Evolutionary conservation across 306 rosid genomes (phyloP), one percentile per base, ranked within the genome.

Genomic region (Notholithocarpus densiflorus): DNA sequence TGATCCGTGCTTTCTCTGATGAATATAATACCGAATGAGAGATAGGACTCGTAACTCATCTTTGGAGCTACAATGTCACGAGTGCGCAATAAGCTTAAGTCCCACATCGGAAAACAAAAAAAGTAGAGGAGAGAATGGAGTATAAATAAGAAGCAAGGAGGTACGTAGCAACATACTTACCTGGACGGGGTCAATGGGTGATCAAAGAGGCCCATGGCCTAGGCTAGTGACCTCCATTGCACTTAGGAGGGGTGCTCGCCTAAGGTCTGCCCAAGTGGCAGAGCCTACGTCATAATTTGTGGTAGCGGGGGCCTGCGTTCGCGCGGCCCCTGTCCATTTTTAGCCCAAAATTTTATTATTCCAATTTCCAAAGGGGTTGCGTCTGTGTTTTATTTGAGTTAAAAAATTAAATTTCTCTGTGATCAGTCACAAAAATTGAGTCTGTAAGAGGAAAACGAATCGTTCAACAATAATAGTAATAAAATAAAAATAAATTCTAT

Each of bases 281-380:
- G 97, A 83, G 79, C 91, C 88, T 80, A 89, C 87, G 88, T 90
- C 94, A 83, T 91, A 81, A 93, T 89, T 89, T 89, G 88, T 89
- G 83, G 54, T 8, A 70, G 78, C 3, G 86, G 94, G 96, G 96
- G 86, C 88, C 81, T 88, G 94, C 90, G 94, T 90, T 3, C 90
- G 97, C 92, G 96, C 94, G 85, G 90, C 88, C 85, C 90, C 89
- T 81, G 6, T 26, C 77, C 52, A 77, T 11, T 4, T 9, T 0
- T 0, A 77, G 68, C 21, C 2, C 0, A 34, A 32, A 5, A 5
- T 5, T 5, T 32, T 32, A 31, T n/a, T n/a, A n/a, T n/a, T n/a
- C n/a, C n/a, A n/a, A n/a, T n/a, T n/a, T n/a, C n/a, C n/a, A n/a
- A n/a, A n/a, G n/a, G n/a, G n/a, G n/a, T n/a, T n/a, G n/a, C n/a